phyloP scores from a whole-genome alignment of 257 asterid genomes.

The Gynochthodes officinalis region DNA sequence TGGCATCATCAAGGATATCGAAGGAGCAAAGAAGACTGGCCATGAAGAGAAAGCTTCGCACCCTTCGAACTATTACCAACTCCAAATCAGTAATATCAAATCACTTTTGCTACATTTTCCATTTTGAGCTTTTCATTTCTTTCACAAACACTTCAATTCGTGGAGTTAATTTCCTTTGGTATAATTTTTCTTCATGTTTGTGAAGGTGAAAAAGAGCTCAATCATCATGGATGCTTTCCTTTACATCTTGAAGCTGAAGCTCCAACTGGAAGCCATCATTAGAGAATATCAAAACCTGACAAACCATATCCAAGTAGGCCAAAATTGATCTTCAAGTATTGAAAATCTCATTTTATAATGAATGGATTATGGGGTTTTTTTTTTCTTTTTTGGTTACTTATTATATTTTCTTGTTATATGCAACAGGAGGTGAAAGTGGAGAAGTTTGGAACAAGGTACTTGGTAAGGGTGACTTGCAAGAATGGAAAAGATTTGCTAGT shows the following conservation, averaged over 20 bases:
- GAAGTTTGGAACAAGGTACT: conserved; percentile 41
- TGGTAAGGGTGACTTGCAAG: conserved; percentile 61
- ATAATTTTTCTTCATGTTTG: neutral
- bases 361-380: neutral
- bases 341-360: too few relatives aligned
- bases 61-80: conserved; percentile 46
- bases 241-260: conserved; percentile 60
- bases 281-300: conserved; percentile 49
- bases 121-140: neutral
- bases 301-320: conserved; percentile 45
- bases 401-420: too few relatives aligned
- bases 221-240: conserved; percentile 58
- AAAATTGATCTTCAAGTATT: neutral
- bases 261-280: conserved; percentile 63
- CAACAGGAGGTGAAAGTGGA: conserved; percentile 75
- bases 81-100: conserved; percentile 64
- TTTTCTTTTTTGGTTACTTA: neutral
- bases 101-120: neutral
- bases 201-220: conserved; percentile 56
- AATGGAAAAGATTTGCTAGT: conserved; percentile 43
- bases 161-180: neutral
- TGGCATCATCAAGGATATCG: conserved; percentile 30
- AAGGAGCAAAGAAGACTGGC: conserved; percentile 41
- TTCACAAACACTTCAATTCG: neutral
- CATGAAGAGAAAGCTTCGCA: conserved; percentile 52